phyloP scores from a whole-genome alignment of 1,139 yeast species.

The Scheffersomyces parashehatae region DNA sequence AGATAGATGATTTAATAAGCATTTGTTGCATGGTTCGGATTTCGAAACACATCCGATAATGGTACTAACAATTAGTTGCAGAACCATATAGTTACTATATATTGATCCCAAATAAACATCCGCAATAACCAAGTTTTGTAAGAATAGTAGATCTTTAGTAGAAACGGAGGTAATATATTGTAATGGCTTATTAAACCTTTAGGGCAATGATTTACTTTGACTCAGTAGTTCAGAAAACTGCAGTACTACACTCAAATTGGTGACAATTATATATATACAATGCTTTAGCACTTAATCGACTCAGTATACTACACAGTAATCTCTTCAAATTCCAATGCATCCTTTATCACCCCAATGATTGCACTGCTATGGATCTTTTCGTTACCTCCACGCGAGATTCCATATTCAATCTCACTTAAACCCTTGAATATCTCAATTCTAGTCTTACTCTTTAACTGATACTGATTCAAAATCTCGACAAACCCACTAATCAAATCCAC shows the following conservation, averaged over 20 bases:
- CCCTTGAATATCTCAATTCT: constrained; percentile 66
- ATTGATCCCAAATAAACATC: too few relatives aligned
- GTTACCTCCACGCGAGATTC: constrained; percentile 89
- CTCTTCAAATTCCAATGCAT: constrained; percentile 43
- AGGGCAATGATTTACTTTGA: too few relatives aligned
- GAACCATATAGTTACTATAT: too few relatives aligned
- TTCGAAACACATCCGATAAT: too few relatives aligned
- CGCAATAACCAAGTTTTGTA: too few relatives aligned
- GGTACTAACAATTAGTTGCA: constrained; percentile 3
- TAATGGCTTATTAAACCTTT: too few relatives aligned
- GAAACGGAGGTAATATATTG: too few relatives aligned
- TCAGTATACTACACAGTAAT: not conserved
- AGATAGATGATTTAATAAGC: constrained; percentile 21
- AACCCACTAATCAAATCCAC: constrained; percentile 82
- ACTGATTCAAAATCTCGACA: constrained; percentile 63
- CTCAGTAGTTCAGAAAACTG: too few relatives aligned
- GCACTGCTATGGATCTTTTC: constrained; percentile 91
- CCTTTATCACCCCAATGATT: constrained; percentile 81
- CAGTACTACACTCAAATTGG: not conserved
- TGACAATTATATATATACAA: constrained; percentile 1
- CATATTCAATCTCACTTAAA: constrained; percentile 84
- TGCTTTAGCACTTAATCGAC: not conserved
- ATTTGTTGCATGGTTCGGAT: too few relatives aligned
- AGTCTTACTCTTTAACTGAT: constrained; percentile 63
- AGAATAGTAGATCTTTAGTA: too few relatives aligned